phyloP scores from a whole-genome alignment of 148 eudicot species.

The Nyssa sinensis region DNA sequence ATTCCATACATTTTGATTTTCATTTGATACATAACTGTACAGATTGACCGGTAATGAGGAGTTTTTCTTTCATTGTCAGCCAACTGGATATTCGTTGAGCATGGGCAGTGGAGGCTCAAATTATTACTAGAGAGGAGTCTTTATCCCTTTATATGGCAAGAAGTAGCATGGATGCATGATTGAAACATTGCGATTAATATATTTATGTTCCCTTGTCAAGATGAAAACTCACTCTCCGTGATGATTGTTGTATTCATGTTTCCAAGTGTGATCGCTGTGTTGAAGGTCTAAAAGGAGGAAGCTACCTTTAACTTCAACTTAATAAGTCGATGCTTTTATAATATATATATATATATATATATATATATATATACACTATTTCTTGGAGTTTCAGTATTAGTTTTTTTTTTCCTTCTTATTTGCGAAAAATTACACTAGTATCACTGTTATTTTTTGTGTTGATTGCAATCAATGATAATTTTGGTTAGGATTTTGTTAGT shows the following conservation, averaged over 20 bases:
- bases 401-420: no score
- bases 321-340: no score
- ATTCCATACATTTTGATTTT: conserved; percentile 13
- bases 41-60: conserved; percentile 41
- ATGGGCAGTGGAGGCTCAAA: conserved; percentile 19
- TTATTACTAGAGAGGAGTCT: conserved; percentile 9
- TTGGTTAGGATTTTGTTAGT: no score
- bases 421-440: no score
- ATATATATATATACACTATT: no score
- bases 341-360: no score
- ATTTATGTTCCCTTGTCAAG: neutral
- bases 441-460: no score
- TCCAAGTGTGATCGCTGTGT: neutral
- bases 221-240: conserved; percentile 1
- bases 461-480: no score
- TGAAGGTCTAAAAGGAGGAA: neutral
- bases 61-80: conserved; percentile 51
- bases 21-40: conserved; percentile 15
- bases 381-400: no score
- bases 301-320: neutral
- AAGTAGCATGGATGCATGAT: neutral
- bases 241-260: neutral
- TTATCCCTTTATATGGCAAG: conserved; percentile 12
- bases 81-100: conserved; percentile 24
- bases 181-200: neutral